Conservation (phyloP, 106 monocot genomes). For the Xerophyta viscosa region DNA sequence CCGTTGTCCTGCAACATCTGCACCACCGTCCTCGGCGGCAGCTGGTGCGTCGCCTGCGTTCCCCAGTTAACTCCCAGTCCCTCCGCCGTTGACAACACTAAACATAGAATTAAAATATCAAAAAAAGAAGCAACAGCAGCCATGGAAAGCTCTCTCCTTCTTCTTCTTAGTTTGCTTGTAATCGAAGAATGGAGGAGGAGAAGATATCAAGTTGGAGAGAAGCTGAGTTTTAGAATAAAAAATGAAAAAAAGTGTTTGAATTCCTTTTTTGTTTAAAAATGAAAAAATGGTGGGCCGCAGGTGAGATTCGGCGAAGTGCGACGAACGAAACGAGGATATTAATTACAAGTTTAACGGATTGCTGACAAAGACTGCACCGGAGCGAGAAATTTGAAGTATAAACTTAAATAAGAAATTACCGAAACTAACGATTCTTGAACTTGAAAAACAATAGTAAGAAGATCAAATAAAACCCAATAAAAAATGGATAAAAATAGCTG, state of each 20-base stretch:
- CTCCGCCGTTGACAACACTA: neutral
- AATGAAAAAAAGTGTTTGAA: neutral
- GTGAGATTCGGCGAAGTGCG: neutral
- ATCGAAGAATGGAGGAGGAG: no score
- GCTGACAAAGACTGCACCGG: no score
- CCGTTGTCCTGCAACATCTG: slow-evolving; percentile 53
- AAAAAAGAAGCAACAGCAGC: neutral
- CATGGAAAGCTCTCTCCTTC: no score
- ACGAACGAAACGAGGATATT: neutral
- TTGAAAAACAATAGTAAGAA: no score
- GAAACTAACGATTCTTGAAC: no score
- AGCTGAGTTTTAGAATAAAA: neutral
- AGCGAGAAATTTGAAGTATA: no score
- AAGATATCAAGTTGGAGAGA: no score
- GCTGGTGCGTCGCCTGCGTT: slow-evolving; percentile 34
- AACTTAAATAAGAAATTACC: no score
- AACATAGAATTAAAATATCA: neutral
- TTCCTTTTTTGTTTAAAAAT: neutral
- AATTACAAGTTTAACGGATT: neutral
- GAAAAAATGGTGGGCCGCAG: neutral
- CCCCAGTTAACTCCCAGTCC: slow-evolving; percentile 55
- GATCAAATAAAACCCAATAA: no score
- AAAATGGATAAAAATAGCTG: no score
- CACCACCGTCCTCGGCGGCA: slow-evolving; percentile 41
- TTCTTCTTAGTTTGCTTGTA: no score